Base-by-base conservation (phyloP, 2,329 filamentous ascomycete genomes). In the Pseudocercospora crystallina region DNA sequence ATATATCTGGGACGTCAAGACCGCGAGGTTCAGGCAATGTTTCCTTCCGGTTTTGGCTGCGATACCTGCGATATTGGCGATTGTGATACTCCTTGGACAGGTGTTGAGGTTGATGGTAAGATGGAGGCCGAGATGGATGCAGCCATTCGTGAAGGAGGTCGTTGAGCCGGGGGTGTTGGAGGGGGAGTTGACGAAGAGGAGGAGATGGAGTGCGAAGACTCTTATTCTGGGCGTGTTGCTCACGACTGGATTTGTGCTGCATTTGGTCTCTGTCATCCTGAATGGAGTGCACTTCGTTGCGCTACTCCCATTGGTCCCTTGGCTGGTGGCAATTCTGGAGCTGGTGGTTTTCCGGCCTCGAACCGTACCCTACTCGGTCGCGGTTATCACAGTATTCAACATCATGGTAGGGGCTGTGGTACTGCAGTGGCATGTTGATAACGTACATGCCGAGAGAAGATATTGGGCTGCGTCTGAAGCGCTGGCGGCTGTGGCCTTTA, bases 121-220 rank as follows among this genome's bases (percentile, higher is more conserved):
- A 5, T 68, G 66, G 60, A 67, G 71, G 36, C 76, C 80, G 31
- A 65, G 59, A 67, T 83, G 81, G 80, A 73, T 72, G 14, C 69
- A 61, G 41, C 70, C 77, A 3, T 83, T 84, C 53, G 66, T 83
- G 13, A 60, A 71, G 13, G 78, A 81, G 29, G 44, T 51, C 20
- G 30, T 51, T n/a, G 51, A 60, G 42, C 49, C 48, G 9, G 20
- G 20, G 20, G 39, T 30, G n/a, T 13, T 52, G 8, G 58, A 64
- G 31, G 40, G 51, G 13, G 62, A 69, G 39, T 56, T 67, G 42
- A 67, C 63, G 46, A 66, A 59, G 42, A 72, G 65, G 53, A 61
- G 59, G 29, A 56, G 63, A 17, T 61, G 61, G 51, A 63, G 50
- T 13, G 17, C 40, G 4, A 54, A 48, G 11, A 53, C 57, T 2